A percentile compares a stretch with the other conserved stretches of the same genome.
phyloP scores from a whole-genome alignment of 2,329 filamentous ascomycete species.

The Gliomastix tumulicola region DNA sequence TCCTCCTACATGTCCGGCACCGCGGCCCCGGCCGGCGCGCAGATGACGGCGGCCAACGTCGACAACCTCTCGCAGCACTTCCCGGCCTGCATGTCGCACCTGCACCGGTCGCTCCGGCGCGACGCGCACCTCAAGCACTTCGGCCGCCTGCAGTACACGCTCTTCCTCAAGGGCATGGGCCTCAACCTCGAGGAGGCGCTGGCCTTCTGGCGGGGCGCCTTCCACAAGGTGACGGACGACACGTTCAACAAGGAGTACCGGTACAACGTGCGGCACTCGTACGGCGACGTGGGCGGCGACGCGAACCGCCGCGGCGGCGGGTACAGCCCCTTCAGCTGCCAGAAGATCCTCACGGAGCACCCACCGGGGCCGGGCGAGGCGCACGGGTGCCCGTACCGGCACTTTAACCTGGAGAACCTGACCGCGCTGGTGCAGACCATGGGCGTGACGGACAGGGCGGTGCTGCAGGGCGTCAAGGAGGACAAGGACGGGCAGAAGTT shows the following conservation, averaged over 20 bases:
- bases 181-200: conserved; percentile 87
- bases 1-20: conserved; percentile 64
- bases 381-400: conserved; percentile 94
- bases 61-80: conserved; percentile 76
- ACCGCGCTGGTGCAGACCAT: conserved; percentile 67
- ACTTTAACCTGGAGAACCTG: conserved; percentile 86
- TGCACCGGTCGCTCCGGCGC: conserved; percentile 79
- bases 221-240: conserved; percentile 85
- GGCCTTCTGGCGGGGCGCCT: conserved; percentile 81
- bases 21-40: conserved; percentile 58
- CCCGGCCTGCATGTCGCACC: conserved; percentile 87
- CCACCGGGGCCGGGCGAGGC: conserved; percentile 80
- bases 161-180: conserved; percentile 95
- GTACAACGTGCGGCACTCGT: conserved; percentile 92
- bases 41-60: conserved; percentile 72
- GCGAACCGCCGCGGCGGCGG: conserved; percentile 78
- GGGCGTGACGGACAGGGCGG: conserved; percentile 70
- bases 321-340: conserved; percentile 88
- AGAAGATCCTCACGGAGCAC: conserved; percentile 88
- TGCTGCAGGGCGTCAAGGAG: conserved; percentile 76
- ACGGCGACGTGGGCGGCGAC: conserved; percentile 93
- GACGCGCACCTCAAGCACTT: conserved; percentile 91
- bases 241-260: conserved; percentile 96
- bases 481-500: conserved; percentile 85
- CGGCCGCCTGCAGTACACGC: conserved; percentile 85